Evolutionary conservation across 768 basidiomycete genomes (phyloP).

Genomic region (Leucocoprinus sp.): DNA sequence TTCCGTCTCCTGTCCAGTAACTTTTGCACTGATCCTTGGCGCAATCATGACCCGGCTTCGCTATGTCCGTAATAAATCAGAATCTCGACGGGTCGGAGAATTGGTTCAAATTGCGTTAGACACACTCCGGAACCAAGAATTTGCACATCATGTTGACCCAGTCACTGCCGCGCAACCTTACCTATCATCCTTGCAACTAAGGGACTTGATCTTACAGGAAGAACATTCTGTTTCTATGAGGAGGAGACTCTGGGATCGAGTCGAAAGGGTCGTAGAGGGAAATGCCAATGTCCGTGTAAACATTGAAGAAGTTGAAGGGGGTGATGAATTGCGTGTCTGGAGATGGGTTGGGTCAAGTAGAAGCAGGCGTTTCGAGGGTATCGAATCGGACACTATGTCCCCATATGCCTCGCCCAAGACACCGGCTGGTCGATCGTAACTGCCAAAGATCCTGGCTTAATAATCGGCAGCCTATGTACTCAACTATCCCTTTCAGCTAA

Average conservation of each 20-base stretch:
- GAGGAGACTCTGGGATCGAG: constrained; percentile 68
- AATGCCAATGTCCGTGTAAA: constrained; percentile 87
- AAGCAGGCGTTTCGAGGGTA: constrained; percentile 18
- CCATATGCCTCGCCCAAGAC: constrained; percentile 1
- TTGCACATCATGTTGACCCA: constrained; percentile 76
- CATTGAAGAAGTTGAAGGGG: constrained; percentile 74
- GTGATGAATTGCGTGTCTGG: constrained; percentile 89
- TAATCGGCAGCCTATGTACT: background rate
- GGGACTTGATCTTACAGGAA: constrained; percentile 77
- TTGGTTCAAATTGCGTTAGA: constrained; percentile 77
- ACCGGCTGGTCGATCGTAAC: constrained; percentile 3
- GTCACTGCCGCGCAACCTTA: constrained; percentile 66
- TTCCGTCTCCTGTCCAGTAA: constrained; percentile 19
- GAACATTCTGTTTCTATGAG: constrained; percentile 66
- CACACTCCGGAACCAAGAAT: constrained; percentile 74
- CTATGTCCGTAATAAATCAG: constrained; percentile 43
- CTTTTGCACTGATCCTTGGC: constrained; percentile 22
- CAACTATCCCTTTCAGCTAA: background rate
- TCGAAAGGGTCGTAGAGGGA: constrained; percentile 79
- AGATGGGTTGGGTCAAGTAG: constrained; percentile 63
- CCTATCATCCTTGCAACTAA: constrained; percentile 79
- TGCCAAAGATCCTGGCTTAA: background rate
- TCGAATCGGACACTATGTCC: constrained; percentile 8
- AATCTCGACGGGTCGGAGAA: constrained; percentile 58
- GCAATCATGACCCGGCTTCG: constrained; percentile 28